Percentiles rank a stretch among this genome's conserved stretches.
Evolutionary conservation across 2,329 filamentous ascomycete genomes (phyloP).

Genomic region (Nemania bipapillata): DNA sequence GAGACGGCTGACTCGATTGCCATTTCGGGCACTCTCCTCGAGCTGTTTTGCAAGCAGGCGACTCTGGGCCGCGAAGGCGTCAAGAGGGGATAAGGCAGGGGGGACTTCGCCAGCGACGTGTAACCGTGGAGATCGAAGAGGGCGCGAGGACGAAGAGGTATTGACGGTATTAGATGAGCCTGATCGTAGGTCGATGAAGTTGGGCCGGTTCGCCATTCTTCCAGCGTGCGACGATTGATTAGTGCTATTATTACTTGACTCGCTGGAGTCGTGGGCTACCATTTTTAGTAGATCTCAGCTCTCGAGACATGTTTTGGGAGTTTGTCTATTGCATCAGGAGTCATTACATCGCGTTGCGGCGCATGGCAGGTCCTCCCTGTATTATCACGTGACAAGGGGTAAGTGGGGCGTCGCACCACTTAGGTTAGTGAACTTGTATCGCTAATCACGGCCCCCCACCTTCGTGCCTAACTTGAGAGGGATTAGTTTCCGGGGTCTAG

Average conservation of each 20-base stretch:
- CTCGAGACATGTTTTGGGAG: slow-evolving; percentile 6
- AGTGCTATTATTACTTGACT: neutral
- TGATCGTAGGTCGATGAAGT: slow-evolving; percentile 69
- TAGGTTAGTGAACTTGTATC: neutral
- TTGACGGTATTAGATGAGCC: slow-evolving; percentile 63
- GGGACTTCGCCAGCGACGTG: slow-evolving; percentile 84
- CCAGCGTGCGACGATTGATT: neutral
- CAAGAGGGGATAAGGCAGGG: slow-evolving; percentile 90
- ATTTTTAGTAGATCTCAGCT: neutral
- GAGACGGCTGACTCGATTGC: slow-evolving; percentile 83
- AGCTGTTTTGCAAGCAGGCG: slow-evolving; percentile 87
- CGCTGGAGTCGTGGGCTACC: slow-evolving; percentile 6
- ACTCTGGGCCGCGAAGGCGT: slow-evolving; percentile 93
- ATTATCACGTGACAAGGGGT: slow-evolving; percentile 12
- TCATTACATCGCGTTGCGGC: slow-evolving; percentile 3
- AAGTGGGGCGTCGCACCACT: neutral
- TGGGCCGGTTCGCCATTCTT: slow-evolving; percentile 67
- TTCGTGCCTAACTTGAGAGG: neutral
- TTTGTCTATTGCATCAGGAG: slow-evolving; percentile 1
- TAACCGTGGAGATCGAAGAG: slow-evolving; percentile 77
- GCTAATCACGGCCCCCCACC: slow-evolving; percentile 1
- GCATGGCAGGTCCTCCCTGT: neutral
- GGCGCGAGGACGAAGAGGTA: slow-evolving; percentile 61
- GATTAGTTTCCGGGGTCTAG: neutral
- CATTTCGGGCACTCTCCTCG: slow-evolving; percentile 78